Evolutionary conservation across 331 rosid genomes (phyloP).

Genomic region (Quercus phellos): DNA sequence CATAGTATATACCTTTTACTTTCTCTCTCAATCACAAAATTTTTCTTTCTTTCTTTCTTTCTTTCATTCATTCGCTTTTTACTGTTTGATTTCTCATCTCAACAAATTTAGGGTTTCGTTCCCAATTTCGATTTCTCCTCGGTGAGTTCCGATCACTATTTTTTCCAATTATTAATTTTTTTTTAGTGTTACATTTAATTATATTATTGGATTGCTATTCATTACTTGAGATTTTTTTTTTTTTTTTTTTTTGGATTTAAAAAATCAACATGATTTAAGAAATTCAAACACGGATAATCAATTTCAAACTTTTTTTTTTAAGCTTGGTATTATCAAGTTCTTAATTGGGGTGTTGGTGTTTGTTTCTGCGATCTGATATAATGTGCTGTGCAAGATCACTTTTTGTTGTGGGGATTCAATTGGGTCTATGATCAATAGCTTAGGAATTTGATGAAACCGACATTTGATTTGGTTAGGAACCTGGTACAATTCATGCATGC

Average conservation of each 20-base stretch:
- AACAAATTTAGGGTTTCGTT: constrained; percentile 15
- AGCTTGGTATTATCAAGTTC: neutral
- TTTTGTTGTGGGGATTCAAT: neutral
- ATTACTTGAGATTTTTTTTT: neutral
- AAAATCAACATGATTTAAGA: neutral
- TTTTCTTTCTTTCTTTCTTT: neutral
- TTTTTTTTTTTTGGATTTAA: neutral
- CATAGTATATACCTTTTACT: too few relatives aligned
- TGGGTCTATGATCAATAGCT: neutral
- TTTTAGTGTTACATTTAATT: neutral
- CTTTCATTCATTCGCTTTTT: neutral
- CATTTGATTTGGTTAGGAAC: too few relatives aligned
- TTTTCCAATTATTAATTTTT: neutral
- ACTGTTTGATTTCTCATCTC: constrained; percentile 12
- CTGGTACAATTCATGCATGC: too few relatives aligned
- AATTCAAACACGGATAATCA: neutral
- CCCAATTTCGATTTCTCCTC: neutral
- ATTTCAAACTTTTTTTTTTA: neutral
- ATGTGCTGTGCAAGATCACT: neutral
- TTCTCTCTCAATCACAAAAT: too few relatives aligned
- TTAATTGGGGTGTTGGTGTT: neutral
- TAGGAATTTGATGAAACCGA: too few relatives aligned
- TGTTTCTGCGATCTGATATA: neutral
- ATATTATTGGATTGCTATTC: neutral
- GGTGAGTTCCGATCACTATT: constrained; percentile 19